phyloP scores from a whole-genome alignment of 345 rosid genomes.

The Eucalyptus caleyi region DNA sequence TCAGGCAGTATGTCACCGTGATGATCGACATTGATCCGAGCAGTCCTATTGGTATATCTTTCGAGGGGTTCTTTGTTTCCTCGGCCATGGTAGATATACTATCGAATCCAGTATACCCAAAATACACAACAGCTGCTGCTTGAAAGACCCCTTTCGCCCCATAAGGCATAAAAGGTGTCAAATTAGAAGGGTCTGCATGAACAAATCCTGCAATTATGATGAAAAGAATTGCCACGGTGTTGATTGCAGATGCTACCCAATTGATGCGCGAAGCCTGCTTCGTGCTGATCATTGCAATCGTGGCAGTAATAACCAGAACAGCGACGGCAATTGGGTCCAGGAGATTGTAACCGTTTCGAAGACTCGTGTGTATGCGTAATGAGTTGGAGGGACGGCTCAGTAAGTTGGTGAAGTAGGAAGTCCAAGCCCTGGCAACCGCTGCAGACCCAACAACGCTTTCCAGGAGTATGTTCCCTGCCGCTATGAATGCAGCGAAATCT shows the following conservation, averaged over 20 bases:
- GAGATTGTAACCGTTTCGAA: conserved; percentile 18
- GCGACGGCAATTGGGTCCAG: conserved; percentile 48
- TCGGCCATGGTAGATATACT: conserved; percentile 57
- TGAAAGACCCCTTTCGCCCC: conserved; percentile 34
- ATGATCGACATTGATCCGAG: conserved; percentile 48
- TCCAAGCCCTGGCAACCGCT: conserved; percentile 52
- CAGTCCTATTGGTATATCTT: conserved; percentile 47
- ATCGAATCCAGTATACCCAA: conserved; percentile 53
- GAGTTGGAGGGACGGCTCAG: conserved; percentile 22
- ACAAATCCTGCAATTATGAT: conserved; percentile 38
- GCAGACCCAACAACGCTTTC: conserved; percentile 41
- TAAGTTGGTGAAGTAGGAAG: conserved; percentile 45
- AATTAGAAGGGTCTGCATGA: conserved; percentile 36
- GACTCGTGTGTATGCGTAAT: conserved; percentile 27
- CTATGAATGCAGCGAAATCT: conserved; percentile 39
- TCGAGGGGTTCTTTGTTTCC: conserved; percentile 52
- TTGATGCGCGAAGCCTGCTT: conserved; percentile 37
- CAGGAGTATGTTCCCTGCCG: conserved; percentile 46
- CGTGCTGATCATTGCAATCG: conserved; percentile 39
- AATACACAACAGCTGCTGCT: conserved; percentile 50
- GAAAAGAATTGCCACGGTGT: conserved; percentile 30
- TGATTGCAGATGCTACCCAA: conserved; percentile 38
- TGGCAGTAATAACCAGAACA: conserved; percentile 20
- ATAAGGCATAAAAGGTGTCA: conserved; percentile 28
- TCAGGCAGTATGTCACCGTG: conserved; percentile 41